Percentiles rank a stretch among this genome's conserved stretches.
Evolutionary conservation across 2,329 filamentous ascomycete species (phyloP).

Genomic region (Aspergillus flavus): DNA sequence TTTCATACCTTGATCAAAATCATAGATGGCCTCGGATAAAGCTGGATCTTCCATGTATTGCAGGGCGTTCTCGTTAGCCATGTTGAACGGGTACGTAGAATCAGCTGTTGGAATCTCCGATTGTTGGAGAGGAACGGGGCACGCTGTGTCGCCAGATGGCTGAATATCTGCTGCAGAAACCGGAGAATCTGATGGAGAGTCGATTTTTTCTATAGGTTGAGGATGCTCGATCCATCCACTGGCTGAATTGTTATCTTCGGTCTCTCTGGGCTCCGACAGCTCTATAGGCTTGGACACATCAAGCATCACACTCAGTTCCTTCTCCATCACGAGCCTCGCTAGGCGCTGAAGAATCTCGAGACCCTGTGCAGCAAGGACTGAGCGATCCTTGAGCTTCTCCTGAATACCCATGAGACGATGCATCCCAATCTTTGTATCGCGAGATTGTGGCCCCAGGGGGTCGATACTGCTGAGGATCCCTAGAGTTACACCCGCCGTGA

Average conservation of each 20-base stretch:
- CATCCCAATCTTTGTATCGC: slow-evolving; percentile 22
- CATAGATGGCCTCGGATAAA: slow-evolving; percentile 21
- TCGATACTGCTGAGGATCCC: slow-evolving; percentile 27
- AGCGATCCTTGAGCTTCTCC: slow-evolving; percentile 18
- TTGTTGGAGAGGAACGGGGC: background rate
- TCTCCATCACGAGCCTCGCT: slow-evolving; percentile 24
- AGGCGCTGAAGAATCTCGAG: slow-evolving; percentile 24
- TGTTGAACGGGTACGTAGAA: no score
- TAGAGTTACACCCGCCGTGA: slow-evolving; percentile 27
- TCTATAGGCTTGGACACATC: slow-evolving; percentile 3
- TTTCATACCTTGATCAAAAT: slow-evolving; percentile 23
- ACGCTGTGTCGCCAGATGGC: background rate
- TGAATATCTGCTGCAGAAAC: background rate
- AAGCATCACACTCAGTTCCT: slow-evolving; percentile 25
- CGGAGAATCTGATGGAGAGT: background rate
- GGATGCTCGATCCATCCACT: background rate
- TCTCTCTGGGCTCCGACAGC: background rate
- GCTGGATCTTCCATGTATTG: slow-evolving; percentile 19
- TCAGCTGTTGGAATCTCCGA: background rate
- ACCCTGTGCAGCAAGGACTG: slow-evolving; percentile 22
- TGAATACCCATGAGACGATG: slow-evolving; percentile 25
- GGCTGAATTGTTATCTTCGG: background rate
- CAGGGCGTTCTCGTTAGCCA: background rate
- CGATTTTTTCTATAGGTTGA: background rate
- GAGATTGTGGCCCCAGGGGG: slow-evolving; percentile 18